Evolutionary conservation across 768 basidiomycete species (phyloP).

Genomic region (Podaxis sp.): DNA sequence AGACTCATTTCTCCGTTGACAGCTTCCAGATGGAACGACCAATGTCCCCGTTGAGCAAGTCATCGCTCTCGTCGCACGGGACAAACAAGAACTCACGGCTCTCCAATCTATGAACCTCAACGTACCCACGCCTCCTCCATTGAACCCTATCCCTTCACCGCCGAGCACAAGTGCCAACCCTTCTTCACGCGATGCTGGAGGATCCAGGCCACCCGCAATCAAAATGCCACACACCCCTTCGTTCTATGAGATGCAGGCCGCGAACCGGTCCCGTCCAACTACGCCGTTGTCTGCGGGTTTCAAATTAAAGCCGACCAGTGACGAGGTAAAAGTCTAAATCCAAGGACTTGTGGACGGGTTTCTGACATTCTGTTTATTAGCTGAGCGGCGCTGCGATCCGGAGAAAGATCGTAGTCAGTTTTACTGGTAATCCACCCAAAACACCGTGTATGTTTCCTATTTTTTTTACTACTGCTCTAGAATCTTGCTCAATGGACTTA

Average conservation of each 20-base stretch:
- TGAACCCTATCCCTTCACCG: slow-evolving; percentile 26
- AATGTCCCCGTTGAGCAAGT: slow-evolving; percentile 83
- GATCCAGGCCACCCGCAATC: slow-evolving; percentile 25
- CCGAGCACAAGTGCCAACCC: slow-evolving; percentile 20
- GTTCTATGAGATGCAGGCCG: slow-evolving; percentile 31
- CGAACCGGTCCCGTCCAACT: slow-evolving; percentile 23
- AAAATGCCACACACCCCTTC: slow-evolving; percentile 26
- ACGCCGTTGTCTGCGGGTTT: slow-evolving; percentile 9
- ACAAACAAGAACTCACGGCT: slow-evolving; percentile 34
- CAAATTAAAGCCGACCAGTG: background rate
- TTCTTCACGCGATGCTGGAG: slow-evolving; percentile 21
- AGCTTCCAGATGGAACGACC: slow-evolving; percentile 71
- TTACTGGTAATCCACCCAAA: slow-evolving; percentile 22
- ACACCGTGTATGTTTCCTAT: background rate
- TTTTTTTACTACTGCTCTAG: background rate
- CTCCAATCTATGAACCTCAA: slow-evolving; percentile 22
- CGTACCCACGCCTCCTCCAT: slow-evolving; percentile 26
- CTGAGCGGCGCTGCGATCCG: slow-evolving; percentile 32
- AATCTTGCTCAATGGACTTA: background rate
- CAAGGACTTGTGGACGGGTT: background rate
- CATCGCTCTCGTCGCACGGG: slow-evolving; percentile 86
- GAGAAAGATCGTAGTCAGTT: slow-evolving; percentile 36
- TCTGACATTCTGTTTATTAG: slow-evolving; percentile 16
- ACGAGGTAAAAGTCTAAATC: slow-evolving; percentile 7
- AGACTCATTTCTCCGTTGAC: background rate